A percentile compares a stretch with the other conserved stretches of the same genome.
phyloP scores from a whole-genome alignment of 805 yeast species.

The Wickerhamiella spandovensis region DNA sequence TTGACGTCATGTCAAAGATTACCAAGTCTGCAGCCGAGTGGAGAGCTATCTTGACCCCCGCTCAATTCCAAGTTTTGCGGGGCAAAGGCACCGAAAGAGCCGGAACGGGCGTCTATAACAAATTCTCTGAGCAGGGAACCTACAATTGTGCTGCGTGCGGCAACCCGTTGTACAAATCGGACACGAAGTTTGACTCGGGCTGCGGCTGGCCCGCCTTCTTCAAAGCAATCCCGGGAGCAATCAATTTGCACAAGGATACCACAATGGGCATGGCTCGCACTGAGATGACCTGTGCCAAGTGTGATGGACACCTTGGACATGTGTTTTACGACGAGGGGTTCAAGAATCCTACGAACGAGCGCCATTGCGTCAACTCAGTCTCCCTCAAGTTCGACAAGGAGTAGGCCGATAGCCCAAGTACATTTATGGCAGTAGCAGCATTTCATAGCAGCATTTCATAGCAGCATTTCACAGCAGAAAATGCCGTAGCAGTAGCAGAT shows the following conservation, averaged over 20 bases:
- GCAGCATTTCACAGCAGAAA: too few species aligned
- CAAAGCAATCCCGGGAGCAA: constrained; percentile 73
- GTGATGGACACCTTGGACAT: constrained; percentile 95
- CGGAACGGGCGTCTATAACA: constrained; percentile 44
- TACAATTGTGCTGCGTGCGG: constrained; percentile 82
- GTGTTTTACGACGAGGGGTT: constrained; percentile 90
- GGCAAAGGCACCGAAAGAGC: constrained; percentile 64
- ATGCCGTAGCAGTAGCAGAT: too few species aligned
- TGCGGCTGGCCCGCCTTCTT: constrained; percentile 99
- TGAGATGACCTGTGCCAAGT: constrained; percentile 76
- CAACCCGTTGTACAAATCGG: constrained; percentile 63
- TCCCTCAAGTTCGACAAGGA: constrained; percentile 46
- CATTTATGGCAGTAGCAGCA: too few species aligned
- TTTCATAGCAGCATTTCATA: background rate
- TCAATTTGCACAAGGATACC: constrained; percentile 45
- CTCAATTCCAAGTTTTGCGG: constrained; percentile 66
- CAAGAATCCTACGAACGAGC: constrained; percentile 71
- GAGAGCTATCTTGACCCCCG: constrained; percentile 64
- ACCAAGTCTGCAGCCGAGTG: constrained; percentile 46
- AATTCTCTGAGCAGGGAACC: constrained; percentile 40
- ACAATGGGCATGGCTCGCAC: constrained; percentile 69
- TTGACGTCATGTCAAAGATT: constrained; percentile 15
- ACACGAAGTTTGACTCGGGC: constrained; percentile 73
- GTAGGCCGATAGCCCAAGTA: too few species aligned
- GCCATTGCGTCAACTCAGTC: constrained; percentile 90